A percentile compares a stretch with the other conserved stretches of the same genome.
phyloP scores from a whole-genome alignment of 345 rosid species.

The Microthlaspi erraticum region DNA sequence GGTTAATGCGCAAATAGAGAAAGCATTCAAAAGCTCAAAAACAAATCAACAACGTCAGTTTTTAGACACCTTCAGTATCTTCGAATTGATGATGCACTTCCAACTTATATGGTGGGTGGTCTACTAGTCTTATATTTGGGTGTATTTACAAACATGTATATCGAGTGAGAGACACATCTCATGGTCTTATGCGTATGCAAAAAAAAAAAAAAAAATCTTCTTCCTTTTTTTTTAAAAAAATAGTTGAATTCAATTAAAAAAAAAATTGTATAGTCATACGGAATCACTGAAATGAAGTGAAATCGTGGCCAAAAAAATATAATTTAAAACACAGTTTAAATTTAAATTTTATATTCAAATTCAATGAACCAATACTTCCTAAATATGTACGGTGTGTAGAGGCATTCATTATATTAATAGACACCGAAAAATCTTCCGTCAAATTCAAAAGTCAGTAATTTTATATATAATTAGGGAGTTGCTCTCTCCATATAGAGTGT shows the following conservation, averaged over 20 bases:
- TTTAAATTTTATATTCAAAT: background rate
- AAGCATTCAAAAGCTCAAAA: slow-evolving; percentile 32
- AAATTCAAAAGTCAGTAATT: slow-evolving; percentile 21
- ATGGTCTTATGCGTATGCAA: background rate
- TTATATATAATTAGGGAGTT: too few species aligned
- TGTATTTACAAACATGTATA: background rate
- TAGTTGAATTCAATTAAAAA: too few species aligned
- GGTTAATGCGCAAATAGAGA: slow-evolving; percentile 39
- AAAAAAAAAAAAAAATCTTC: too few species aligned
- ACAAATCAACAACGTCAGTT: slow-evolving; percentile 28
- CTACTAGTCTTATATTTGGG: slow-evolving; percentile 21
- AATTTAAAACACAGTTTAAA: background rate
- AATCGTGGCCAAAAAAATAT: slow-evolving; percentile 6
- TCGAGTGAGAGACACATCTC: background rate
- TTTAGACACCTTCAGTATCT: background rate
- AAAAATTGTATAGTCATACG: too few species aligned
- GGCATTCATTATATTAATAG: background rate
- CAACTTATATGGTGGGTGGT: slow-evolving; percentile 30
- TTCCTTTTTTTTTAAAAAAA: background rate
- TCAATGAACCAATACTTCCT: background rate
- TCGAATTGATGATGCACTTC: slow-evolving; percentile 31
- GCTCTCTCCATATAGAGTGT: too few species aligned
- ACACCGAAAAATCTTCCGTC: slow-evolving; percentile 33
- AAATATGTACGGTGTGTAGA: background rate
- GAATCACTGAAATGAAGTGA: background rate